Base-by-base conservation (phyloP, 805 yeast species). In the Kurtzmaniella cleridarum region DNA sequence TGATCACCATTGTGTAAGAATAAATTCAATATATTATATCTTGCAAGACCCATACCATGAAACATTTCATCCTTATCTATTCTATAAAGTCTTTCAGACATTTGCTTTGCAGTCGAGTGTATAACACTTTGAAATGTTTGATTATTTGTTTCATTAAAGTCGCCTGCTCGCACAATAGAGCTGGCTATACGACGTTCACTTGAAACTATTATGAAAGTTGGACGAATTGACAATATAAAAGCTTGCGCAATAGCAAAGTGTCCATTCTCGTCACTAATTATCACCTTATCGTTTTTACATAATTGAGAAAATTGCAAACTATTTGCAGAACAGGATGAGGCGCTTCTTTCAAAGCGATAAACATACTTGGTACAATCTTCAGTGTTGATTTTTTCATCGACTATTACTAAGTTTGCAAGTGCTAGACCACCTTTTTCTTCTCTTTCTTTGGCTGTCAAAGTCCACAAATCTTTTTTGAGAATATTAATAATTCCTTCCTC, bases 1-100 rank as follows among this genome's bases (percentile, higher is more conserved):
- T 45, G 51, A 42, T 77, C 82, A 2, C 76, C 71, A n/a, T 60
- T 63, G 1, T 69, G 56, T 27, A 78, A 50, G 50, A 91, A 81
- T 33, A 91, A 56, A 44, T 84, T 80, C 41, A 89, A 56, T 3
- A 93, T 45, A 52, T 91, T 93, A 57, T 64, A 84, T 33, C 96
- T 65, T 0, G 96, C 89, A 27, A 82, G 53, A 0, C 87, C 76
- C 69, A 90, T 70, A 0, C 90, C 89, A 47, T 76, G 79, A 40
- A 77, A 81, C 61, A 80, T 73, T 34, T 81, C 89, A 59, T 89
- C 95, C 52, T 78, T 80, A 55, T 91, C 98, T 18, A 90, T 69
- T 40, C 98, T 67, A 47, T 76, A 88, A 0, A 46, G 43, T 18
- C 41, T 59, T 12, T 35, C 35, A 27, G 14, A 14, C 12, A 11